Base-by-base conservation (phyloP, 495 filamentous ascomycete genomes). In the Penicillium maclennaniae region DNA sequence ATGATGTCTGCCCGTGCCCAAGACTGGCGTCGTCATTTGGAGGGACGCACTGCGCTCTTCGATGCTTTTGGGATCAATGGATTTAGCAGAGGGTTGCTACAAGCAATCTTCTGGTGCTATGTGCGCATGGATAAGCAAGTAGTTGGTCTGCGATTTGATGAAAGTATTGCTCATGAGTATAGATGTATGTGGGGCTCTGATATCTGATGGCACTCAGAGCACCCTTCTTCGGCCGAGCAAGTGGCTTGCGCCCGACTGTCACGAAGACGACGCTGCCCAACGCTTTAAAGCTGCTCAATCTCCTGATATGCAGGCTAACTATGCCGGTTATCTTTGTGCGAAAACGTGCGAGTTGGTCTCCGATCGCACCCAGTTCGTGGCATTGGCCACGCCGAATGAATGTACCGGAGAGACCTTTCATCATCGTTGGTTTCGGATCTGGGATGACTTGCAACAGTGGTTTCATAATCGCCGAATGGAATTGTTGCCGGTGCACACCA, bases 91-190 rank as follows among this genome's bases (percentile, higher is more conserved):
- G 72, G 71, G 3, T 47, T 75, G 23, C 34, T 68, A 45, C 73
- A 73, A 43, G 76, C 73, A 14, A 59, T 77, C 0, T 79, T 79
- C 39, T 79, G 76, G 76, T 79, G 75, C 45, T 78, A 73, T 55
- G 74, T 71, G 20, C 58, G 75, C 25, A 79, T 79, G 71, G 73
- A 68, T 72, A 21, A 55, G 62, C 23, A 39, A 16, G 51, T n/a
- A 28, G 36, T 43, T 16, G 25, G 15, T 31, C 4, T 49, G 28
- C 17, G n/a, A n/a, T n/a, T n/a, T 21, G 25, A 0, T 19, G n/a
- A 25, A 14, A 43, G 6, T 4, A 14, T 44, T 43, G 10, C 40
- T 63, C 23, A 56, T 26, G 47, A 17, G 28, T 14, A 41, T 55
- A 74, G 71, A 79, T 62, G 48, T 77, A 27, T 79, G 75, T 42